Evolutionary conservation across 2,329 filamentous ascomycete genomes (phyloP).

Genomic region (Talaromyces sp.): DNA sequence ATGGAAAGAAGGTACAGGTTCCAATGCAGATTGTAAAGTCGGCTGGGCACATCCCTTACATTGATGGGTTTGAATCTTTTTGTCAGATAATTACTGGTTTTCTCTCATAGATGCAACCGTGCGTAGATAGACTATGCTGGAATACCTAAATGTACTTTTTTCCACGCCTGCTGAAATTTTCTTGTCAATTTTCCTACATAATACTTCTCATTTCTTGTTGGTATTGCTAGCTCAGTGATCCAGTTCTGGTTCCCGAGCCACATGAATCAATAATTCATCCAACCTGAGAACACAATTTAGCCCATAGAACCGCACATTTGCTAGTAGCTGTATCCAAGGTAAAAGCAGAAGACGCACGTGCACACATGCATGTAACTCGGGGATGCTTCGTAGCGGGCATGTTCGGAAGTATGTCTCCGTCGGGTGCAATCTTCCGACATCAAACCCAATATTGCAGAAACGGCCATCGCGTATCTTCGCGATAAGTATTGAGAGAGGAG

Average conservation of each 20-base stretch:
- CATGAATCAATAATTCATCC: constrained; percentile 1
- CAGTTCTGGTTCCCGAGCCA: not conserved
- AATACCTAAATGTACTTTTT: not conserved
- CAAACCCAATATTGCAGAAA: not conserved
- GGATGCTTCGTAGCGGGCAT: not conserved
- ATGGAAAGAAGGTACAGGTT: constrained; percentile 8
- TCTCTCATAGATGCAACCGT: not conserved
- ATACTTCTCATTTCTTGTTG: constrained; percentile 3
- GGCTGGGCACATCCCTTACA: constrained; percentile 9
- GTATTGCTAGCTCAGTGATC: not conserved
- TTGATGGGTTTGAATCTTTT: constrained; percentile 9
- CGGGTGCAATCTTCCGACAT: constrained; percentile 9
- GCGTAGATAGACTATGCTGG: not conserved
- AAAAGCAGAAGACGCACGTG: too few species aligned
- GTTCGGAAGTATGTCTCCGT: constrained; percentile 1
- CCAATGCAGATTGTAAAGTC: constrained; percentile 10
- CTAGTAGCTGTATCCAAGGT: too few species aligned
- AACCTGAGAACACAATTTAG: not conserved
- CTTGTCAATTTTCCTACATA: not conserved
- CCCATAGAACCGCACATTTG: constrained; percentile 1
- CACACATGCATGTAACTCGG: too few species aligned
- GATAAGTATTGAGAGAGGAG: too few species aligned
- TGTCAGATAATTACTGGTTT: constrained; percentile 8
- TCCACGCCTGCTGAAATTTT: constrained; percentile 5
- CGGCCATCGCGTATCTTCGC: too few species aligned